Evolutionary conservation across 306 rosid species (phyloP).

Genomic region (Phaseolus lunatus): DNA sequence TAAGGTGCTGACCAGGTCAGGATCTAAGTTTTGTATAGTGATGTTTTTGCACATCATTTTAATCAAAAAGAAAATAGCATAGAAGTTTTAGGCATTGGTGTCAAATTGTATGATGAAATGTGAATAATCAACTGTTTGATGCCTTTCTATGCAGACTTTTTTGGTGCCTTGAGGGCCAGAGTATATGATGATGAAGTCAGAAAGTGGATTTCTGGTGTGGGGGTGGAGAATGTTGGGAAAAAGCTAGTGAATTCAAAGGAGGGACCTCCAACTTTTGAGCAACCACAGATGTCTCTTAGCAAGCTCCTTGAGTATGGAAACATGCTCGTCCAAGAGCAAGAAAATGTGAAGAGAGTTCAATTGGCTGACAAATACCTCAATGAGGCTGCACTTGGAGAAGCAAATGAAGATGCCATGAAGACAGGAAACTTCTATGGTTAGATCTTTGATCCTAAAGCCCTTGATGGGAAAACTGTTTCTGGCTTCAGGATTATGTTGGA

Average conservation of each 20-base stretch:
- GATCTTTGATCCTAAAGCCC: conserved; percentile 46
- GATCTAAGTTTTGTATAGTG: too few relatives aligned
- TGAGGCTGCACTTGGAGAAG: conserved; percentile 80
- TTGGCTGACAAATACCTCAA: conserved; percentile 71
- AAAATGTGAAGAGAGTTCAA: conserved; percentile 82
- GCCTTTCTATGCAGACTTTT: conserved; percentile 59
- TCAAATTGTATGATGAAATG: not conserved
- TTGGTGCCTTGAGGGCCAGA: conserved; percentile 82
- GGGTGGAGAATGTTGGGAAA: conserved; percentile 66
- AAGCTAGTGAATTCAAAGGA: conserved; percentile 79
- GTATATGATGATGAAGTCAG: conserved; percentile 80
- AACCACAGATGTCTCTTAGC: conserved; percentile 60
- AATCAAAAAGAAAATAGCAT: not conserved
- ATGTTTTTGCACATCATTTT: too few relatives aligned
- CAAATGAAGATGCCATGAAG: conserved; percentile 65
- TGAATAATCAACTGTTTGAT: conserved; percentile 12
- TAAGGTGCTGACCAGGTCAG: too few relatives aligned
- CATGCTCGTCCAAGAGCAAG: conserved; percentile 77
- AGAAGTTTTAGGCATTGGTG: conserved; percentile 1
- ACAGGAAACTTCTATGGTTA: conserved; percentile 67
- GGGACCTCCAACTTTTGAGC: conserved; percentile 73
- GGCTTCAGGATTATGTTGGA: conserved; percentile 39
- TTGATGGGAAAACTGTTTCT: conserved; percentile 37
- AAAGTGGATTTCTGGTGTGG: conserved; percentile 64
- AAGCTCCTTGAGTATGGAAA: conserved; percentile 71